Percentiles rank a stretch among this genome's conserved stretches.
These are phyloP conservation scores for Sporisorium sorghi DNA, from an alignment of 1,284 basidiomycete genomes.

Conservation along the genomic window DNA sequence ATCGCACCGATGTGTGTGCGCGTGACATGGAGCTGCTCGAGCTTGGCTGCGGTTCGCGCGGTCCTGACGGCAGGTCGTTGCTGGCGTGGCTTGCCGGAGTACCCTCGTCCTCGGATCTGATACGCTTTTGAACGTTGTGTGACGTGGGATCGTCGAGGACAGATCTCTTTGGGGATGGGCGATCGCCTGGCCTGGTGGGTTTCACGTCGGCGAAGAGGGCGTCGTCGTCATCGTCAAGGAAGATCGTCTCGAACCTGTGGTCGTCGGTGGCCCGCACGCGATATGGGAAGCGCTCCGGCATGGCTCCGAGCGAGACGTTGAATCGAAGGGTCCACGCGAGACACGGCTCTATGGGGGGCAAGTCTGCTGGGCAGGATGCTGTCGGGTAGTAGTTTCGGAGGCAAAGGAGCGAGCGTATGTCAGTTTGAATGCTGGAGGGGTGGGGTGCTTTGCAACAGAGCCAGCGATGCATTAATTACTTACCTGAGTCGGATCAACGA, in stretches of 20 bases:
- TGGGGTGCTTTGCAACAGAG: neutral
- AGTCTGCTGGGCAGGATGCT: too few species aligned
- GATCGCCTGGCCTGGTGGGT: neutral
- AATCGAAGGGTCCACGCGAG: too few species aligned
- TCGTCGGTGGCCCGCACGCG: conserved; percentile 12
- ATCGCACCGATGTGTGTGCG: neutral
- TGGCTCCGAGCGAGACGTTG: neutral
- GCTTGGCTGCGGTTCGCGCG: conserved; percentile 18
- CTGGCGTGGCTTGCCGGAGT: neutral
- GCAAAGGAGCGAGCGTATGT: too few species aligned
- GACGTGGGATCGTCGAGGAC: neutral
- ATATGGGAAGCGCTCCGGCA: conserved; percentile 7
- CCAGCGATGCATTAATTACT: neutral
- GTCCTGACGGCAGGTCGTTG: neutral
- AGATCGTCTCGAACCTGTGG: conserved; percentile 23
- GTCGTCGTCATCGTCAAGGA: conserved; percentile 22
- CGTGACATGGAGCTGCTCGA: conserved; percentile 19
- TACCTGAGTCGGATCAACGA: neutral
- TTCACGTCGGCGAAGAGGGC: conserved; percentile 16
- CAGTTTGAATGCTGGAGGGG: too few species aligned
- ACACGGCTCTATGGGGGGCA: too few species aligned
- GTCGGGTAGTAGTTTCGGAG: too few species aligned
- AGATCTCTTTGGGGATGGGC: conserved; percentile 23
- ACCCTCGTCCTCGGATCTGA: neutral
- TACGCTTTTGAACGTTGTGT: conserved; percentile 12